A percentile compares a stretch with the other conserved stretches of the same genome.
Evolutionary conservation across 202 grass and related monocot species (phyloP).

Genomic region (Schoenoplectus tabernaemontani): DNA sequence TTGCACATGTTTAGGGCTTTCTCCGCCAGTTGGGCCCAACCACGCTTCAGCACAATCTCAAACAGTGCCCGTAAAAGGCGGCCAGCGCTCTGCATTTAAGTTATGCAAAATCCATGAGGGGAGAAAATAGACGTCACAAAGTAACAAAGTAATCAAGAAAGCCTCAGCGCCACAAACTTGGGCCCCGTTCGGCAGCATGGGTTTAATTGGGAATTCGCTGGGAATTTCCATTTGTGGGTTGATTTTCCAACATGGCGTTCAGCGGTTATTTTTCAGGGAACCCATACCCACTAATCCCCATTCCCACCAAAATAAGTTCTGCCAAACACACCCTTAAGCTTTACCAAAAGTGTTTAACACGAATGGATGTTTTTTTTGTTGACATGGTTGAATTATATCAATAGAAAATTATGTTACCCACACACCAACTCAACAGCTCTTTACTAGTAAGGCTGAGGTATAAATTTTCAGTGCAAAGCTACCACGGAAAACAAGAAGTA

Average conservation of each 20-base stretch:
- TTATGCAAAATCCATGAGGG: conserved; percentile 24
- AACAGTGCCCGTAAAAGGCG: conserved; percentile 67
- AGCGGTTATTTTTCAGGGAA: too few relatives aligned
- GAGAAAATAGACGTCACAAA: not conserved
- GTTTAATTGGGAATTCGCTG: too few relatives aligned
- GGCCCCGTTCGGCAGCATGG: too few relatives aligned
- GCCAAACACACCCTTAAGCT: not conserved
- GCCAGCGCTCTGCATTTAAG: conserved; percentile 68
- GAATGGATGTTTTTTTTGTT: not conserved
- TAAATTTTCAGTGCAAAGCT: conserved; percentile 19
- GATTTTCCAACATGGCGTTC: too few relatives aligned
- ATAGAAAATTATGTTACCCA: not conserved
- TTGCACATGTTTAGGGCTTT: conserved; percentile 89
- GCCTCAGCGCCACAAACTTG: not conserved
- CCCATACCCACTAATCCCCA: too few relatives aligned
- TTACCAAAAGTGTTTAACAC: not conserved
- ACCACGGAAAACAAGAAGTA: not conserved
- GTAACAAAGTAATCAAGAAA: not conserved
- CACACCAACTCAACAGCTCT: not conserved
- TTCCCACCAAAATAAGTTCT: too few relatives aligned
- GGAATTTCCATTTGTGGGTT: too few relatives aligned
- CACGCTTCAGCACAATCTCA: conserved; percentile 82
- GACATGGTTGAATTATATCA: not conserved
- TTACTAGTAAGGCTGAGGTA: not conserved
- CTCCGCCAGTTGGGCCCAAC: conserved; percentile 88